Conservation (phyloP, 2,329 filamentous ascomycete species). For the Exophiala oligosperma region DNA sequence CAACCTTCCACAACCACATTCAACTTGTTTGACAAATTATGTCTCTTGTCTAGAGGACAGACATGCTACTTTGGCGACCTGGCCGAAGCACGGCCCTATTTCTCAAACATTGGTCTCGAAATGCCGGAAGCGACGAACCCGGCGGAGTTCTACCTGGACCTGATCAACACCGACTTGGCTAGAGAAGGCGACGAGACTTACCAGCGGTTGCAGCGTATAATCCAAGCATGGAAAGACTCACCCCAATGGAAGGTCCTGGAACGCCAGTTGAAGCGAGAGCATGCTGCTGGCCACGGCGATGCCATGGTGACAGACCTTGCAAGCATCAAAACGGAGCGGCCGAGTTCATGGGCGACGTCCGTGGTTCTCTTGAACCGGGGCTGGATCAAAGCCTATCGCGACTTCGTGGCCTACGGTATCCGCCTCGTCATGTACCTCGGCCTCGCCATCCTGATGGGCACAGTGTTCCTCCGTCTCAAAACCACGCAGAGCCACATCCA, state of each 20-base stretch:
- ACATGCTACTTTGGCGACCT: constrained; percentile 73
- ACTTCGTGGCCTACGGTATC: constrained; percentile 81
- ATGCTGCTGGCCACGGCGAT: background rate
- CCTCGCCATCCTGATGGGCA: constrained; percentile 19
- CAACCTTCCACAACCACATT: constrained; percentile 81
- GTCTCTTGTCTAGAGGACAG: constrained; percentile 69
- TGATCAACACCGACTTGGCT: constrained; percentile 74
- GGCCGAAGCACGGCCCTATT: constrained; percentile 60
- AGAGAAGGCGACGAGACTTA: constrained; percentile 41
- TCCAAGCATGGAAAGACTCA: constrained; percentile 49
- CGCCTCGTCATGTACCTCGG: constrained; percentile 79
- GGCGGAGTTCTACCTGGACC: constrained; percentile 75
- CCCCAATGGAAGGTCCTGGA: constrained; percentile 58
- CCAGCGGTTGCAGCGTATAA: too few species aligned
- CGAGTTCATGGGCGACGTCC: constrained; percentile 42
- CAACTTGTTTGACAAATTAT: constrained; percentile 74
- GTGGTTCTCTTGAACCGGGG: constrained; percentile 71
- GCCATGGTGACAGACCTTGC: background rate
- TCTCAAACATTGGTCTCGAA: constrained; percentile 58
- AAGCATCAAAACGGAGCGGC: background rate
- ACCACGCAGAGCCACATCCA: constrained; percentile 41
- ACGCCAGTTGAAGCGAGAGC: background rate
- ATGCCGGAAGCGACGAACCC: constrained; percentile 74
- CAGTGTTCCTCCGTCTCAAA: too few species aligned
- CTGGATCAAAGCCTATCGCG: constrained; percentile 81